Evolutionary conservation across 495 filamentous ascomycete genomes (phyloP).

Genomic region (Xylaria cubensis): DNA sequence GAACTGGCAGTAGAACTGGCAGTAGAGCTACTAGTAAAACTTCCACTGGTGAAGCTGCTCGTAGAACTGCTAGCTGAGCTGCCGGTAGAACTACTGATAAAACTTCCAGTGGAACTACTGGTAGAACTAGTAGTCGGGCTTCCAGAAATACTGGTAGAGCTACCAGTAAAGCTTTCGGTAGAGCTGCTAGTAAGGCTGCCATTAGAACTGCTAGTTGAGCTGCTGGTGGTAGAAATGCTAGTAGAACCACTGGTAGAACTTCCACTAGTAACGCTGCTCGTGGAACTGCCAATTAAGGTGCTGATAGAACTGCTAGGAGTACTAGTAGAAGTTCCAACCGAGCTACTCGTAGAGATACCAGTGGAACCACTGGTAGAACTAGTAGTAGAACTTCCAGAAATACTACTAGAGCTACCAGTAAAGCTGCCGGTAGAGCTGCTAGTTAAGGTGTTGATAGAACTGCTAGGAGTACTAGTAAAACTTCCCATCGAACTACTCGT

Average conservation of each 20-base stretch:
- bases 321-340: no score
- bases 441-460: no score
- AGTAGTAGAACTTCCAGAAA: no score
- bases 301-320: no score
- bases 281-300: not conserved
- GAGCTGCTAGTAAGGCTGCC: not conserved
- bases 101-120: not conserved
- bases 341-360: not conserved
- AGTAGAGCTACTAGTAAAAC: no score
- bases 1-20: no score
- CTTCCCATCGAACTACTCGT: not conserved
- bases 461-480: no score
- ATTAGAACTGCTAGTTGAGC: not conserved
- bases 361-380: no score
- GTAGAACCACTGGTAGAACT: not conserved
- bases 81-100: not conserved
- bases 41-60: not conserved
- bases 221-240: not conserved
- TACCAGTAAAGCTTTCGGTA: not conserved
- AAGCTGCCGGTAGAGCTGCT: not conserved
- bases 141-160: no score
- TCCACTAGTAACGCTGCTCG: not conserved
- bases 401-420: not conserved
- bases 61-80: not conserved
- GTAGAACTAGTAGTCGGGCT: no score